A percentile compares a stretch with the other conserved stretches of the same genome.
Evolutionary conservation across 805 yeast genomes (phyloP).

Genomic region (Yarrowia bubula): DNA sequence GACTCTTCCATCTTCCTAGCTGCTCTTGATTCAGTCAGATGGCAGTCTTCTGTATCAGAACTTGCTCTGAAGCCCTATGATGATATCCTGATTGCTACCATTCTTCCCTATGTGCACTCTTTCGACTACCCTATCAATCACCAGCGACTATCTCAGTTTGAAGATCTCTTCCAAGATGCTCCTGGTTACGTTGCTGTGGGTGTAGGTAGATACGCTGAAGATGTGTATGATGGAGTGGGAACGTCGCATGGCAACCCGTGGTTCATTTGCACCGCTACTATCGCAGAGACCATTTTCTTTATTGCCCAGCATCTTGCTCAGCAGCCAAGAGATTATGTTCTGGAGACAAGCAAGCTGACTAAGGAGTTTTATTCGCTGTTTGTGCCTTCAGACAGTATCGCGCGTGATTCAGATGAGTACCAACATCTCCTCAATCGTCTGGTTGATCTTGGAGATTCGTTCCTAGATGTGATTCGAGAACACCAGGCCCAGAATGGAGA

Average conservation of each 20-base stretch:
- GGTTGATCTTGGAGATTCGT: conserved; percentile 49
- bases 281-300: conserved; percentile 38
- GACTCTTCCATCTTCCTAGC: conserved; percentile 73
- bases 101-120: conserved; percentile 58
- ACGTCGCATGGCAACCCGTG: conserved; percentile 86
- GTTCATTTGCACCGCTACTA: conserved; percentile 57
- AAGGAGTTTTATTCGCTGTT: conserved; percentile 31
- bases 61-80: neutral
- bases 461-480: conserved; percentile 46
- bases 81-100: conserved; percentile 42
- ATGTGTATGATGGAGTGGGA: conserved; percentile 73
- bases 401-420: conserved; percentile 28
- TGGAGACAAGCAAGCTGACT: conserved; percentile 27
- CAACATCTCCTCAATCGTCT: conserved; percentile 30
- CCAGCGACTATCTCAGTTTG: conserved; percentile 29
- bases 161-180: conserved; percentile 28
- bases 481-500: conserved; percentile 60
- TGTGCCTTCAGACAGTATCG: conserved; percentile 34
- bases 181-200: conserved; percentile 23
- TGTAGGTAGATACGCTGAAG: conserved; percentile 92
- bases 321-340: conserved; percentile 28
- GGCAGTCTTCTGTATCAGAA: neutral
- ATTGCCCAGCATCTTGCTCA: conserved; percentile 36
- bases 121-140: conserved; percentile 69
- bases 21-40: conserved; percentile 2